Conservation (phyloP, 2,329 filamentous ascomycete genomes). For the Ophiostoma australiae region DNA sequence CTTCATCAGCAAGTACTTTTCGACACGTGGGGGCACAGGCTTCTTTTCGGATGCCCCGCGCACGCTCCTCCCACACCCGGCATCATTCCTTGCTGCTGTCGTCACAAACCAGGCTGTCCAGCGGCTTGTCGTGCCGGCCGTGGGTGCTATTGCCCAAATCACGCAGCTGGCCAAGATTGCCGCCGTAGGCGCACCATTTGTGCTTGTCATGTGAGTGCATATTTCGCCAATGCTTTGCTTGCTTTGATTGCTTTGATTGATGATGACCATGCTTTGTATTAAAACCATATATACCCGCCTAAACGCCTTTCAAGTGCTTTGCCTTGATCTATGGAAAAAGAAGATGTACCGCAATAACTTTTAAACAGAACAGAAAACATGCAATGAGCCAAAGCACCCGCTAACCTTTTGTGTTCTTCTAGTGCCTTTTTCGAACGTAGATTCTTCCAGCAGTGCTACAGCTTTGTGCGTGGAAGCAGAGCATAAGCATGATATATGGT, state of each 20-base stretch:
- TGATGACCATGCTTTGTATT: constrained; percentile 16
- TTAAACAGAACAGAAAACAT: constrained; percentile 13
- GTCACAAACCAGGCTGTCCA: constrained; percentile 42
- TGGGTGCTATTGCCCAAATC: constrained; percentile 36
- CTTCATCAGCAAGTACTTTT: constrained; percentile 67
- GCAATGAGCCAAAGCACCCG: neutral
- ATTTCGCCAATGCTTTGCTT: neutral
- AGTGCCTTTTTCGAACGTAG: constrained; percentile 52
- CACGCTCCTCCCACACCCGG: constrained; percentile 42
- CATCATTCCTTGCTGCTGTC: constrained; percentile 42
- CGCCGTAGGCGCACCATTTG: constrained; percentile 47
- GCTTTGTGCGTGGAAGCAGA: constrained; percentile 24
- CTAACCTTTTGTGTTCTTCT: constrained; percentile 20
- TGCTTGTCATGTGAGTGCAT: constrained; percentile 55
- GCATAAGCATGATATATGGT: constrained; percentile 7
- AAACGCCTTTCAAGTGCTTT: constrained; percentile 18
- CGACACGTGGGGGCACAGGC: constrained; percentile 36
- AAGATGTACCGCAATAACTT: constrained; percentile 8
- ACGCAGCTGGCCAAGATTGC: constrained; percentile 46
- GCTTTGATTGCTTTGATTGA: neutral
- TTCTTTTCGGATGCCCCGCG: constrained; percentile 37
- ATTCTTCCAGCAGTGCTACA: constrained; percentile 49
- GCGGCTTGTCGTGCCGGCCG: constrained; percentile 31
- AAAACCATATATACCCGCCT: constrained; percentile 8
- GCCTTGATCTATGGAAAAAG: constrained; percentile 12